phyloP scores from a whole-genome alignment of 78 protist genomes.

The Dictyostelium brefeldianum region DNA sequence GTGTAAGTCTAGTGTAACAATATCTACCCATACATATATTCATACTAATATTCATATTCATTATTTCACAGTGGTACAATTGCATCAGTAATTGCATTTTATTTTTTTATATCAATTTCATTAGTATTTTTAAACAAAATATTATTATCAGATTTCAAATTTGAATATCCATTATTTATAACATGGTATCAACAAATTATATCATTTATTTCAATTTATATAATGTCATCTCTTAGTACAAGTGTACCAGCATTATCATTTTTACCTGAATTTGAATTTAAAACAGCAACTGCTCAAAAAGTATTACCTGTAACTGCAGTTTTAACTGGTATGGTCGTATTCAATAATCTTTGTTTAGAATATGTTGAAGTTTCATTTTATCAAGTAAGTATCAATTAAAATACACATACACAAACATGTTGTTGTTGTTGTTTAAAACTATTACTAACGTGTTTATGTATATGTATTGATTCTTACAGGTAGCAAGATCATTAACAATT shows the following conservation, averaged over 20 bases:
- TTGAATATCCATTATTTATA: slow-evolving; percentile 83
- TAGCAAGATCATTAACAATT: slow-evolving; percentile 93
- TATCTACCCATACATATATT: too few species aligned
- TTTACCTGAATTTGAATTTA: slow-evolving; percentile 84
- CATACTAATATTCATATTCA: too few species aligned
- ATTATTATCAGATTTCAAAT: slow-evolving; percentile 55
- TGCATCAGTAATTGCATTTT: slow-evolving; percentile 77
- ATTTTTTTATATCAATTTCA: slow-evolving; percentile 83
- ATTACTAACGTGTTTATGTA: not conserved
- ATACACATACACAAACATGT: not conserved
- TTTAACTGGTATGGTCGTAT: slow-evolving; percentile 88
- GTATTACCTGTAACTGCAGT: slow-evolving; percentile 87
- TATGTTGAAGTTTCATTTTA: slow-evolving; percentile 93
- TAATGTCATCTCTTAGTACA: slow-evolving; percentile 45
- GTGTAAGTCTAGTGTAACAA: not conserved
- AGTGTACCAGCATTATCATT: slow-evolving; percentile 41
- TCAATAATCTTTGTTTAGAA: slow-evolving; percentile 91
- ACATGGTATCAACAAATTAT: slow-evolving; percentile 90
- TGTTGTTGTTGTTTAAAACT: not conserved
- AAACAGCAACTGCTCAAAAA: slow-evolving; percentile 60
- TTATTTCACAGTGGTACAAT: slow-evolving; percentile 35
- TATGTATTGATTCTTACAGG: too few species aligned
- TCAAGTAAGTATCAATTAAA: slow-evolving; percentile 48
- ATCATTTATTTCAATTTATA: slow-evolving; percentile 57
- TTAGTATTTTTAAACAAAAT: slow-evolving; percentile 89